These are phyloP conservation scores for Amanita rubescens DNA, from an alignment of 768 basidiomycete genomes.

Conservation along the genomic window DNA sequence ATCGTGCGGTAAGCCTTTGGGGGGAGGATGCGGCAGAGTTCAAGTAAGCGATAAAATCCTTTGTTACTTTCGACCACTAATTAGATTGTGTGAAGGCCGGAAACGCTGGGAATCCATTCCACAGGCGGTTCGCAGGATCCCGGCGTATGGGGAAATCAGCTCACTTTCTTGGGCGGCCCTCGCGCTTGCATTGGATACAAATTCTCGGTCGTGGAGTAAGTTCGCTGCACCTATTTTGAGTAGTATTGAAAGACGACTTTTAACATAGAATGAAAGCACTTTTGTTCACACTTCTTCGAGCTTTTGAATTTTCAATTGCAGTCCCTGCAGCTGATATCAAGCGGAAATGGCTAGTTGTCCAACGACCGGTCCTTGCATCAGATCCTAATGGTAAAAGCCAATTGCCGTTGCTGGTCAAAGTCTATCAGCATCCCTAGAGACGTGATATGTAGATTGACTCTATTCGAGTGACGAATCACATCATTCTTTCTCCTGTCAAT, in stretches of 20 bases:
- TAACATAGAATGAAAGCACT: conserved; percentile 29
- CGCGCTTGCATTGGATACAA: conserved; percentile 62
- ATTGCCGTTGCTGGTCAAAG: conserved; percentile 38
- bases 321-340: conserved; percentile 31
- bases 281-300: conserved; percentile 32
- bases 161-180: conserved; percentile 60
- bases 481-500: too few species aligned
- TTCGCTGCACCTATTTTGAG: conserved; percentile 3
- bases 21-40: conserved; percentile 59
- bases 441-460: neutral
- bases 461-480: too few species aligned
- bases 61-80: neutral
- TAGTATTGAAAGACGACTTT: neutral
- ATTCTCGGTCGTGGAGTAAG: conserved; percentile 55
- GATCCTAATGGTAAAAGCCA: conserved; percentile 35
- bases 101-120: conserved; percentile 52
- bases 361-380: conserved; percentile 37
- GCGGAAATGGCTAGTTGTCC: conserved; percentile 27
- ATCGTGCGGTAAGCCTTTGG: conserved; percentile 49
- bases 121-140: conserved; percentile 34
- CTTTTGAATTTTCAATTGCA: conserved; percentile 44
- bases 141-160: conserved; percentile 52
- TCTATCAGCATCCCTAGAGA: conserved; percentile 9
- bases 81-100: conserved; percentile 36
- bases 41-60: conserved; percentile 32